phyloP scores from a whole-genome alignment of 2,329 filamentous ascomycete genomes.

The Nannizziopsis arthrosporioides region DNA sequence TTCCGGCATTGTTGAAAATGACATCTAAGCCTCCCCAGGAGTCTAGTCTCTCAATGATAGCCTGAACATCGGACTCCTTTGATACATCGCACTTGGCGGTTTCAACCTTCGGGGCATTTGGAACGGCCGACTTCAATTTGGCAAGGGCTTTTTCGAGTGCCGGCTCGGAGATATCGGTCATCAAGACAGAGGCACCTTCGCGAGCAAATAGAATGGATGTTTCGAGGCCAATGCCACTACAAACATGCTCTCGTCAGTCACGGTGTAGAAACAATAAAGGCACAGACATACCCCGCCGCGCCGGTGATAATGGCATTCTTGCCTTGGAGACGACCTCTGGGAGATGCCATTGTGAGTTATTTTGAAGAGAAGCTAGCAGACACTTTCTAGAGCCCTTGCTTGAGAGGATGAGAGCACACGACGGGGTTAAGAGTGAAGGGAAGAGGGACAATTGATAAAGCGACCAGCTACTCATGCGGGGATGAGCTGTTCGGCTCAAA shows the following conservation, averaged over 20 bases:
- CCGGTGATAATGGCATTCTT: conserved; percentile 71
- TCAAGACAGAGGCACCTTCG: conserved; percentile 73
- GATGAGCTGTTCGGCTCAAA: no score
- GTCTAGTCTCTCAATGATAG: conserved; percentile 63
- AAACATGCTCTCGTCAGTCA: background rate
- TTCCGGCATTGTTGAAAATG: conserved; percentile 96
- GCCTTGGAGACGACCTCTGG: conserved; percentile 43
- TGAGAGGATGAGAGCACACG: background rate
- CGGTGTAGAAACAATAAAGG: background rate
- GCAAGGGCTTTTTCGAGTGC: conserved; percentile 64
- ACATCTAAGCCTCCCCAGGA: conserved; percentile 78
- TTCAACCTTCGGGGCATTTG: conserved; percentile 49
- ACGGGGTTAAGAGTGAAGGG: no score
- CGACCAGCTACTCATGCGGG: no score
- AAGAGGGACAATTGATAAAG: no score
- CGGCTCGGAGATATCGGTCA: conserved; percentile 71
- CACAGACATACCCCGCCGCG: conserved; percentile 60
- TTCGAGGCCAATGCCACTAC: conserved; percentile 81
- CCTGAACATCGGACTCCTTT: conserved; percentile 67
- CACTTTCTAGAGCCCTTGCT: background rate
- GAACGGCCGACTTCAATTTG: conserved; percentile 64
- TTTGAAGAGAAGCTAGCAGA: background rate
- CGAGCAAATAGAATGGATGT: conserved; percentile 79
- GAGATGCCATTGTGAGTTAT: conserved; percentile 10
- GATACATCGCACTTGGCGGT: conserved; percentile 65